Base-by-base conservation (phyloP, 495 filamentous ascomycete species). In the Hyaloscypha variabilis region DNA sequence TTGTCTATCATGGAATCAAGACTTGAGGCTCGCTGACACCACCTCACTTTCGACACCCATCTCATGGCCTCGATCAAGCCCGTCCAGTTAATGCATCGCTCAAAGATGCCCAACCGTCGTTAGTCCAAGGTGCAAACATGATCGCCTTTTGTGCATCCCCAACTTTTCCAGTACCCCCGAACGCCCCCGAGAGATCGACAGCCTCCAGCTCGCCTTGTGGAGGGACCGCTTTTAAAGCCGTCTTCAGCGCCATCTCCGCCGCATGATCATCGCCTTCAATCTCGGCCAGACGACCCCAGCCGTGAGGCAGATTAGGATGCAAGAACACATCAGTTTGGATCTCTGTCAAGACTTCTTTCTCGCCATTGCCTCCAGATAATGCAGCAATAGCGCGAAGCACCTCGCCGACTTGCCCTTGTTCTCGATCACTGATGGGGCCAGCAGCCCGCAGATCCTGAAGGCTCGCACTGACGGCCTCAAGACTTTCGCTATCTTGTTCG, bases 401-500 rank as follows among this genome's bases (percentile, higher is more conserved):
- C 28, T 82, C 78, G n/a, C 79, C 77, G 29, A 84, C 71, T 54
- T 78, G 69, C 19, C 75, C 76, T 70, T 82, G 82, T 19, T 85
- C 79, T 0, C 67, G 54, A 2, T 80, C 71, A 0, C 74, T 78
- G 2, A 80, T 72, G 30, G 76, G 74, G 39, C 91, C 85, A 34
- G 81, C 84, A 0, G 87, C 88, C 51, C 92, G 82, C 58, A 97
- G 79, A 21, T 72, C 78, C 46, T 90, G 82, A 24, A 99, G 82
- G 73, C 96, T 93, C 1, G 86, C 84, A n/a, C 83, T 79, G 2
- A 97, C 91, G 1, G 93, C 93, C 51, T 92, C 90, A 10, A 92
- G 78, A 5, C 87, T 89, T 51, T 96, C 93, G 19, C 77, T 79
- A 70, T 97, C 93, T 19, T 81, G 76, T 58, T 97, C 94, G 4